These are phyloP conservation scores for Catenaria anguillulae DNA, from an alignment of 371 early-diverging fungal species.

Conservation along the genomic window DNA sequence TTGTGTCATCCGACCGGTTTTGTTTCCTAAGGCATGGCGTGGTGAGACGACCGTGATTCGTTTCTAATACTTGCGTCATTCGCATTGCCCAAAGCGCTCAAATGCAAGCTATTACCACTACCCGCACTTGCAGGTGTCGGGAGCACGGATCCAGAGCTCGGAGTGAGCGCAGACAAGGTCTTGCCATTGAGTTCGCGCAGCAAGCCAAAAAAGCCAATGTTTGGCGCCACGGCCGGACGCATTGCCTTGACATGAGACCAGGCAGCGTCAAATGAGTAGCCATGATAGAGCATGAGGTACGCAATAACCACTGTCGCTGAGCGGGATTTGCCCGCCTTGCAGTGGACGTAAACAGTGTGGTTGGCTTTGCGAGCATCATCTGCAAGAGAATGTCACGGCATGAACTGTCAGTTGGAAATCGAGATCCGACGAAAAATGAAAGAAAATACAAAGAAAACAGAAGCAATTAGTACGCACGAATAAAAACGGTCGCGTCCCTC, in stretches of 20 bases:
- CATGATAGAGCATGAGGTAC: slow-evolving; percentile 46
- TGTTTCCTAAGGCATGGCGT: too few relatives aligned
- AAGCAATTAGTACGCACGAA: too few relatives aligned
- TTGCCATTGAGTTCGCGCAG: slow-evolving; percentile 40
- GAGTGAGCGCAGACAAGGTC: too few relatives aligned
- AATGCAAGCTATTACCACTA: too few relatives aligned
- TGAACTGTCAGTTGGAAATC: background rate
- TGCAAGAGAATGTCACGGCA: too few relatives aligned
- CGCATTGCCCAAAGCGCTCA: too few relatives aligned
- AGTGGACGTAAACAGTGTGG: slow-evolving; percentile 51
- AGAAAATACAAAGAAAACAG: background rate
- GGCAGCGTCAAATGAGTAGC: slow-evolving; percentile 53
- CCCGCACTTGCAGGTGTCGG: too few relatives aligned
- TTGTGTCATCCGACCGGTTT: too few relatives aligned
- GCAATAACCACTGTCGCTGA: slow-evolving; percentile 64
- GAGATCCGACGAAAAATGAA: background rate
- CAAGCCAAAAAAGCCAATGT: slow-evolving; percentile 69
- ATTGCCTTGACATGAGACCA: slow-evolving; percentile 52
- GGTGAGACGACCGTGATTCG: too few relatives aligned
- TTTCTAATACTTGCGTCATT: too few relatives aligned
- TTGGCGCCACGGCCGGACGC: slow-evolving; percentile 61
- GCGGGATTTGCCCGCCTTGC: slow-evolving; percentile 70
- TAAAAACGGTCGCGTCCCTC: background rate
- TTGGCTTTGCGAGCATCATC: background rate
- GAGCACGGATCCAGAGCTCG: too few relatives aligned